Percentiles rank a stretch among this genome's conserved stretches.
These are phyloP conservation scores for Tolypocladium capitatum DNA, from an alignment of 2,329 filamentous ascomycete species.

Conservation along the genomic window DNA sequence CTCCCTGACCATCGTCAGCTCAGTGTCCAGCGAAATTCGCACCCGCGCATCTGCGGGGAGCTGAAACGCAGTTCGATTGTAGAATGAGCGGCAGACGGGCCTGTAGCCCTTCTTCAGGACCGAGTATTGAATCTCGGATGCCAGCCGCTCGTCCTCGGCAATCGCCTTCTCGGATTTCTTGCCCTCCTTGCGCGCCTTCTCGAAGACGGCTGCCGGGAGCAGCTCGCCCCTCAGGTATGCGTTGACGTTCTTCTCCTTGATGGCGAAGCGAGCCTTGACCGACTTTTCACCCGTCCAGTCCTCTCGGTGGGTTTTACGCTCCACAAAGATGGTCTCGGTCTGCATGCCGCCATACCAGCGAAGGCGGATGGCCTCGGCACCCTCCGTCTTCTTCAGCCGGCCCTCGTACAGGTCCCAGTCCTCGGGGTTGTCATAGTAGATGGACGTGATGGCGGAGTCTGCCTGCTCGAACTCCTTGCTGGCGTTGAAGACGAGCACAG, in stretches of 20 bases:
- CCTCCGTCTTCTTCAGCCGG: slow-evolving; percentile 92
- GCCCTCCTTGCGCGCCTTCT: slow-evolving; percentile 88
- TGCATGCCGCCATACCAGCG: slow-evolving; percentile 98
- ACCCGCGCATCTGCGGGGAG: slow-evolving; percentile 91
- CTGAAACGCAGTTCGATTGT: slow-evolving; percentile 96
- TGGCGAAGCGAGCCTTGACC: slow-evolving; percentile 87
- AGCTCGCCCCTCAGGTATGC: slow-evolving; percentile 74
- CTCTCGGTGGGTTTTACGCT: slow-evolving; percentile 94
- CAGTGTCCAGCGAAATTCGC: slow-evolving; percentile 91
- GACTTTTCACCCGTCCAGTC: slow-evolving; percentile 99
- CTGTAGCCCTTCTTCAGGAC: slow-evolving; percentile 74
- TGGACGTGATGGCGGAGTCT: slow-evolving; percentile 92
- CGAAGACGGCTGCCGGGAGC: slow-evolving; percentile 79
- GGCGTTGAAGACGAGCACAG: slow-evolving; percentile 91
- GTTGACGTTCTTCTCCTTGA: slow-evolving; percentile 97
- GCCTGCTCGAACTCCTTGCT: slow-evolving; percentile 89
- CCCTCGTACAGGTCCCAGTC: slow-evolving; percentile 92
- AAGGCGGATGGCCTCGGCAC: slow-evolving; percentile 88
- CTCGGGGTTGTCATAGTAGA: slow-evolving; percentile 93
- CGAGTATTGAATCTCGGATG: slow-evolving; percentile 86
- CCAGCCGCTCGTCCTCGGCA: slow-evolving; percentile 77
- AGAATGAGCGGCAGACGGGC: slow-evolving; percentile 90
- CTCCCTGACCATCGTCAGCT: slow-evolving; percentile 87
- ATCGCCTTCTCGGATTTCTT: slow-evolving; percentile 92
- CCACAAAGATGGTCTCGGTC: slow-evolving; percentile 87